Percentiles rank a stretch among this genome's conserved stretches.
Evolutionary conservation across 2,329 filamentous ascomycete genomes (phyloP).

Genomic region (Chaetomium sp.): DNA sequence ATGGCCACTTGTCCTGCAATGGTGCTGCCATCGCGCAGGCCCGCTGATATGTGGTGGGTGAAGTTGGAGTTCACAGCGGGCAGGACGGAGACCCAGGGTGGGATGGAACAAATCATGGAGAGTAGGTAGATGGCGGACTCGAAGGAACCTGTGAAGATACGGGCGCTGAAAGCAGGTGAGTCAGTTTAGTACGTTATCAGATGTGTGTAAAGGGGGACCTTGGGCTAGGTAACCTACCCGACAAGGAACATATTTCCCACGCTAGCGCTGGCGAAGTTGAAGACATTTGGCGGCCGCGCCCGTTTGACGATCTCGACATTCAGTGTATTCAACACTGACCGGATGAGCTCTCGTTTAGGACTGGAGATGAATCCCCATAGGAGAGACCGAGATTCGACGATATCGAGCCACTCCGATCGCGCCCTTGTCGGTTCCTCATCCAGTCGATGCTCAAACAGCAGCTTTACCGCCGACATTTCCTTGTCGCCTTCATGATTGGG

Average conservation of each 20-base stretch:
- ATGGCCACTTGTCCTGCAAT: constrained; percentile 93
- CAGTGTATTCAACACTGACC: constrained; percentile 68
- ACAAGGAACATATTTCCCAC: constrained; percentile 77
- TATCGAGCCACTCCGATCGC: constrained; percentile 75
- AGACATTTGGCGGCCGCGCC: constrained; percentile 63
- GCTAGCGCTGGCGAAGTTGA: constrained; percentile 70
- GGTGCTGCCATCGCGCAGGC: constrained; percentile 64
- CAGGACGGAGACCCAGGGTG: constrained; percentile 68
- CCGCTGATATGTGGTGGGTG: constrained; percentile 86
- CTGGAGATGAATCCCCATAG: constrained; percentile 68
- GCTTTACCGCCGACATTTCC: constrained; percentile 69
- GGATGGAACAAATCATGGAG: constrained; percentile 78
- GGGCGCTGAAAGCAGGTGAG: constrained; percentile 40
- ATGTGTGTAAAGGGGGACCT: not conserved
- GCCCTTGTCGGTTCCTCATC: constrained; percentile 56
- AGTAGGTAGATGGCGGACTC: constrained; percentile 90
- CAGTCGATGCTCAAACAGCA: constrained; percentile 82
- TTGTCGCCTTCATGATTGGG: constrained; percentile 55
- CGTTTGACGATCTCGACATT: constrained; percentile 75
- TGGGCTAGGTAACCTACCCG: constrained; percentile 40
- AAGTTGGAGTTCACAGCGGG: constrained; percentile 94
- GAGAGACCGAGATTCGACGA: constrained; percentile 73
- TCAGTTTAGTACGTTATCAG: not conserved
- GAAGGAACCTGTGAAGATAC: constrained; percentile 86
- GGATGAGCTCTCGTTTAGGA: constrained; percentile 69